Evolutionary conservation across 139 green algal genomes (phyloP), one percentile per base, ranked within the genome.

Genomic region (Picochlorum sp.): DNA sequence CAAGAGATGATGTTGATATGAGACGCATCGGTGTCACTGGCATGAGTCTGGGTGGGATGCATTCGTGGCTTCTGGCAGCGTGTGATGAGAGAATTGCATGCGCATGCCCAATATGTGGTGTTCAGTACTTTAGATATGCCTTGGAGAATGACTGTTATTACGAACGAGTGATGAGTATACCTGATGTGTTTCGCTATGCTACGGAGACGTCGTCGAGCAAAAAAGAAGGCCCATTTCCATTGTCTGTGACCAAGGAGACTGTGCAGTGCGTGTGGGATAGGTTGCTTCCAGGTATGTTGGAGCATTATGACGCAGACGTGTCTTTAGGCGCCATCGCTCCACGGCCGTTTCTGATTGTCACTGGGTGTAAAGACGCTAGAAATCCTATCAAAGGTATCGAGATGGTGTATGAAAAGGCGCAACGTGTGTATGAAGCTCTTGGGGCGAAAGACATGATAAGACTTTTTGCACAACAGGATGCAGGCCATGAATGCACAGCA

Each of bases 1-100:
- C 56, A 24, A 21, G 41, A 32, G 65, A 65, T 10, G 80, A 89
- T 15, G 84, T 91, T 26, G 84, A 92, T 56, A 10, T 61, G 1
- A 10, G 11, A 0, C 62, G 80, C 11, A 80, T 91, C 7, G 84
- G 81, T 24, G 68, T 84, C 37, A 87, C 83, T 24, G 84, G 84
- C 15, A 61, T 84, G 51, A 80, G 66, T 59, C 60, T 90, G 28
- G 85, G 85, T 11, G 85, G 85, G 49, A 89, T 87, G 76, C 70
- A 83, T 56, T 65, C 82, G 8, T 89, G 82, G 85, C 76, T 92
- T 61, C 11, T 49, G 3, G 71, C 76, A 4, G 78, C 63, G 9
- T 56, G 66, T 1, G 85, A 92, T 51, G 38, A 63, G 3, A 76
- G 85, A n/a, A 49, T 92, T 2, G 62, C 74, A 1, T 72, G 46